A percentile compares a stretch with the other conserved stretches of the same genome.
Evolutionary conservation across 768 basidiomycete species (phyloP).

Genomic region (Lepiota venenata): DNA sequence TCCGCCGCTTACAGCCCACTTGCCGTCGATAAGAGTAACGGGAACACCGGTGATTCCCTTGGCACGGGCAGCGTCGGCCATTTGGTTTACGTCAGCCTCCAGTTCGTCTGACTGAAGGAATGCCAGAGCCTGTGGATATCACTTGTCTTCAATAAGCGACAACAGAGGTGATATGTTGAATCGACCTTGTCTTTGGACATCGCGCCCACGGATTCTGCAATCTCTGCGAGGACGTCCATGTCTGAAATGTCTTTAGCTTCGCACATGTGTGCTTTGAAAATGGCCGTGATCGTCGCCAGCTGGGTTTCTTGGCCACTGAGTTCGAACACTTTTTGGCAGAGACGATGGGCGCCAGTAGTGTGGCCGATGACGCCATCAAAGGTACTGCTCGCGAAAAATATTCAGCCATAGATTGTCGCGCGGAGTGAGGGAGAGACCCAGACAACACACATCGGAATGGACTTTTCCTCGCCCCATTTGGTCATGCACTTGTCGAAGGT

Average conservation of each 20-base stretch:
- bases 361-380: conserved; percentile 60
- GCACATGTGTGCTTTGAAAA: conserved; percentile 69
- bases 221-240: conserved; percentile 50
- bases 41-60: conserved; percentile 79
- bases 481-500: conserved; percentile 39
- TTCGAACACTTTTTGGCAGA: conserved; percentile 65
- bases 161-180: conserved; percentile 10
- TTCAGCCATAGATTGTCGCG: background rate
- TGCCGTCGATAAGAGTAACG: conserved; percentile 73
- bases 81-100: conserved; percentile 57
- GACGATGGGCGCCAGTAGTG: conserved; percentile 69
- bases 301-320: conserved; percentile 61
- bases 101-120: conserved; percentile 70
- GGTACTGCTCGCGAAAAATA: conserved; percentile 33
- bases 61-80: conserved; percentile 57
- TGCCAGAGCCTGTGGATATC: conserved; percentile 44
- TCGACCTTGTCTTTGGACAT: conserved; percentile 61
- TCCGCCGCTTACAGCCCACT: conserved; percentile 74
- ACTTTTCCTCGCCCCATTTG: conserved; percentile 54
- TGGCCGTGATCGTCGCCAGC: conserved; percentile 46
- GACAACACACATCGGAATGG: conserved; percentile 48
- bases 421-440: background rate
- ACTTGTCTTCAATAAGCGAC: background rate
- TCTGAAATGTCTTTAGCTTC: conserved; percentile 63
- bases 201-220: conserved; percentile 52